Evolutionary conservation across 192 early-diverging fungal species (phyloP), one percentile per base, ranked within the genome.

Genomic region (Chytriomyces sp.): DNA sequence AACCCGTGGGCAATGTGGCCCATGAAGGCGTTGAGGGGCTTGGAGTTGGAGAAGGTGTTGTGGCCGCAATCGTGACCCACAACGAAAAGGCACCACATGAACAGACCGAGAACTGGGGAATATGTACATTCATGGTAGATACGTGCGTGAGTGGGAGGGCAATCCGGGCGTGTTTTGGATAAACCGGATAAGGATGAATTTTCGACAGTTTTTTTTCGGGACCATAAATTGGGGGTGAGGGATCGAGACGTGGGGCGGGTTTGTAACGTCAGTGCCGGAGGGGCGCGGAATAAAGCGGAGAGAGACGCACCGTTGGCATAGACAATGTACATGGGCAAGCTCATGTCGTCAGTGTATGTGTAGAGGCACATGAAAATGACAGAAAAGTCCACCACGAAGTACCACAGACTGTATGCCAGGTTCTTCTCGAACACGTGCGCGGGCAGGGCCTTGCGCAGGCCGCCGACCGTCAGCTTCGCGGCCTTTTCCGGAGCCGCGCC

Each of bases 11-110:
- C 71, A 14, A 82, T 22, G 66, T 78, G 74, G n/a, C 81, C 81
- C 22, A 82, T 52, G 37, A 70, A 53, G 28, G 70, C 64, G 75
- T 82, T 82, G 64, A 82, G n/a, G 4, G 22, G 30, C 60, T 77
- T 75, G 39, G 26, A 12, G 54, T 77, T 54, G 5, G 76, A 78
- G 73, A 78, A 82, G 52, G 64, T 74, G 12, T 70, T 70, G 64
- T 82, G 81, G 4, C 81, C 81, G 56, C 74, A 75, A 58, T 82
- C 81, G 70, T 82, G 81, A 5, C 81, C 81, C 12, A 82, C 73
- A 56, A 79, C 75, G 58, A 82, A 82, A 34, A 80, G 36, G 39
- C 71, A 70, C 81, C 81, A 82, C 77, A 82, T 79, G 74, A 78
- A 76, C 39, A 81, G 60, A 25, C 80, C 80, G 10, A 54, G 32